Evolutionary conservation across 352 stramenopile species (phyloP).

Genomic region (Blastocystis sp.): DNA sequence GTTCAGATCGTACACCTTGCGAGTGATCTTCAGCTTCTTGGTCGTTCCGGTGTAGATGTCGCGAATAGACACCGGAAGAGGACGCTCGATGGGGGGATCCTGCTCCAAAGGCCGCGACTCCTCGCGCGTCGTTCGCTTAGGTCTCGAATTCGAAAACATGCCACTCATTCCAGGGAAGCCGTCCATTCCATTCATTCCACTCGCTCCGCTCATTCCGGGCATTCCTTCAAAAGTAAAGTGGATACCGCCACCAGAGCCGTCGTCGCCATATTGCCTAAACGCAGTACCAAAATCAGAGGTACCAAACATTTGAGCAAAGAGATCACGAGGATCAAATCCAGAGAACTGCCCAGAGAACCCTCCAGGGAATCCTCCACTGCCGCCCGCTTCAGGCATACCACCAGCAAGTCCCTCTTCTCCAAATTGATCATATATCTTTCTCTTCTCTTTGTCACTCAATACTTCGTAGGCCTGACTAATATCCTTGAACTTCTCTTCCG

Average conservation of each 20-base stretch:
- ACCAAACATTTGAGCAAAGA: slow-evolving; percentile 48
- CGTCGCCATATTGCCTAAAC: slow-evolving; percentile 34
- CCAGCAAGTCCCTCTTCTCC: slow-evolving; percentile 81
- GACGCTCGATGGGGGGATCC: background rate
- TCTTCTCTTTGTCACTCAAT: slow-evolving; percentile 83
- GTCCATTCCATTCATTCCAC: background rate
- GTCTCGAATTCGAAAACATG: background rate
- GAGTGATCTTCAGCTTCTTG: slow-evolving; percentile 76
- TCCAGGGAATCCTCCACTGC: background rate
- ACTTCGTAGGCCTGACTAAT: slow-evolving; percentile 84
- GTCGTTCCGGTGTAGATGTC: slow-evolving; percentile 69
- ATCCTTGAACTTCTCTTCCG: slow-evolving; percentile 83
- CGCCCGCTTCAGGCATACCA: slow-evolving; percentile 32
- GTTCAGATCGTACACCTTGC: slow-evolving; percentile 68
- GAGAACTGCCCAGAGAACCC: slow-evolving; percentile 1
- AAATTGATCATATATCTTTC: slow-evolving; percentile 83
- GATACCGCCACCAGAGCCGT: slow-evolving; percentile 62
- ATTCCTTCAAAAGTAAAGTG: slow-evolving; percentile 65
- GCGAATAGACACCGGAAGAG: background rate
- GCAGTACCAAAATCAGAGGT: background rate
- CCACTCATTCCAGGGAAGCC: background rate
- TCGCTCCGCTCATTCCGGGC: slow-evolving; percentile 63
- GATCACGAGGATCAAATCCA: slow-evolving; percentile 57
- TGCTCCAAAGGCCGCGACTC: background rate
- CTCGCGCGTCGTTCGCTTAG: background rate